A percentile compares a stretch with the other conserved stretches of the same genome.
phyloP scores from a whole-genome alignment of 305 asterid species.

The Solanum hybrid region DNA sequence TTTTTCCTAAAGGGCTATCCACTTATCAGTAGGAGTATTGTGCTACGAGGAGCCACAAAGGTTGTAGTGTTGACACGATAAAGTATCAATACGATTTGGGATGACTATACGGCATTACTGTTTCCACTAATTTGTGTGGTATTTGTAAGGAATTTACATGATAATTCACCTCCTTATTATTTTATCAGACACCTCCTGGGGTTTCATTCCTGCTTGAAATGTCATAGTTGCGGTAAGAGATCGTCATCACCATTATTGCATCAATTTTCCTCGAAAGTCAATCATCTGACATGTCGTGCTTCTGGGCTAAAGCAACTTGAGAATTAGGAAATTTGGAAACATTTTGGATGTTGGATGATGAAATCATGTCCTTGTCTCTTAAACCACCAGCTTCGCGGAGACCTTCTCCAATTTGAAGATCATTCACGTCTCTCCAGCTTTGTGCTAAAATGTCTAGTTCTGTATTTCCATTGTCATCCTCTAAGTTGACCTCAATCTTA shows the following conservation, averaged over 20 bases:
- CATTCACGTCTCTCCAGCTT: background rate
- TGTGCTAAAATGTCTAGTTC: slow-evolving; percentile 8
- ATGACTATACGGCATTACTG: slow-evolving; percentile 30
- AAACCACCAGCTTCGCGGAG: background rate
- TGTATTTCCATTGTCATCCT: slow-evolving; percentile 19
- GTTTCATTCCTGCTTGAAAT: slow-evolving; percentile 42
- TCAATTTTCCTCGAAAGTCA: slow-evolving; percentile 40
- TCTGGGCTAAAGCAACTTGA: background rate
- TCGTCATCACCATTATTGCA: slow-evolving; percentile 45
- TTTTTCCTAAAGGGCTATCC: slow-evolving; percentile 43
- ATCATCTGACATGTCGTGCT: slow-evolving; percentile 7
- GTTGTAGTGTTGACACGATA: slow-evolving; percentile 29
- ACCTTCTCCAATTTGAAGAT: background rate
- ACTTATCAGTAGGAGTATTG: slow-evolving; percentile 41
- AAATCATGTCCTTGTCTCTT: background rate
- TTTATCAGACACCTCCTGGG: slow-evolving; percentile 54
- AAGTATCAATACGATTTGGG: slow-evolving; percentile 21
- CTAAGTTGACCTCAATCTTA: slow-evolving; percentile 13
- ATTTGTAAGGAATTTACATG: background rate
- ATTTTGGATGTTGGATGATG: background rate
- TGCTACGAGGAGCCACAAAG: slow-evolving; percentile 41
- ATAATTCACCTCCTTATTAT: background rate
- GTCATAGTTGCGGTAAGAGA: slow-evolving; percentile 54
- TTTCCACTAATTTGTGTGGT: slow-evolving; percentile 32
- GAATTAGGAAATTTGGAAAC: background rate